A percentile compares a stretch with the other conserved stretches of the same genome.
These are phyloP conservation scores for Agaricus subrufescens DNA, from an alignment of 768 basidiomycete species.

Conservation along the genomic window DNA sequence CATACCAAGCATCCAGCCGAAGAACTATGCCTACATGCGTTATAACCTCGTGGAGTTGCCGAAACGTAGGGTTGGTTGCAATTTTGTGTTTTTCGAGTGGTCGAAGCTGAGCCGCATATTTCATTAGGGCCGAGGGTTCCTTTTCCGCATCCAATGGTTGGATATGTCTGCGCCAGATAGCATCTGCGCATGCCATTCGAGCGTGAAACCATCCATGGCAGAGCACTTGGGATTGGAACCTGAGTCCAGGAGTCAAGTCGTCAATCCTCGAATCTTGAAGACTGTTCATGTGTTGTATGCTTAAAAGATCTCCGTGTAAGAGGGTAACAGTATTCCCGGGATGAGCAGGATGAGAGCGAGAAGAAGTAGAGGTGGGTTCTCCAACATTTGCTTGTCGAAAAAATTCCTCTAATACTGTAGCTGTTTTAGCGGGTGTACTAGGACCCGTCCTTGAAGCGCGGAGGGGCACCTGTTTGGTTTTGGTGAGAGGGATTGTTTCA, in stretches of 20 bases:
- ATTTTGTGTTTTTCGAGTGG: constrained; percentile 22
- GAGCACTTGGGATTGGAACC: constrained; percentile 10
- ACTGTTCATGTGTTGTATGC: neutral
- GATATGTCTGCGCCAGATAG: constrained; percentile 9
- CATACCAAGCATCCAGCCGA: constrained; percentile 20
- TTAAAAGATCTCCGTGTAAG: constrained; percentile 6
- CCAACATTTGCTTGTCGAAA: neutral
- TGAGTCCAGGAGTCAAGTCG: neutral
- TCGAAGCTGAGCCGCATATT: neutral
- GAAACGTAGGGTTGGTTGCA: constrained; percentile 21
- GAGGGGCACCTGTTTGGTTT: too few species aligned
- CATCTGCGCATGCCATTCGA: constrained; percentile 14
- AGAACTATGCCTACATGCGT: constrained; percentile 14
- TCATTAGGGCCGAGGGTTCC: neutral
- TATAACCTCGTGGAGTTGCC: constrained; percentile 24
- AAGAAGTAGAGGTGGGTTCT: neutral
- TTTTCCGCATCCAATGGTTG: constrained; percentile 1
- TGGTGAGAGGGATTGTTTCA: too few species aligned
- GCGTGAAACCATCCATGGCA: constrained; percentile 14
- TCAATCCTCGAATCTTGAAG: neutral
- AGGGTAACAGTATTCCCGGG: neutral
- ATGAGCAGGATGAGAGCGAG: neutral
- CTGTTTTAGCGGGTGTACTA: too few species aligned
- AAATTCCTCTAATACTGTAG: neutral
- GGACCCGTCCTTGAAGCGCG: too few species aligned